These are phyloP conservation scores for Lactarius evosmus DNA, from an alignment of 768 basidiomycete species.

Conservation along the genomic window DNA sequence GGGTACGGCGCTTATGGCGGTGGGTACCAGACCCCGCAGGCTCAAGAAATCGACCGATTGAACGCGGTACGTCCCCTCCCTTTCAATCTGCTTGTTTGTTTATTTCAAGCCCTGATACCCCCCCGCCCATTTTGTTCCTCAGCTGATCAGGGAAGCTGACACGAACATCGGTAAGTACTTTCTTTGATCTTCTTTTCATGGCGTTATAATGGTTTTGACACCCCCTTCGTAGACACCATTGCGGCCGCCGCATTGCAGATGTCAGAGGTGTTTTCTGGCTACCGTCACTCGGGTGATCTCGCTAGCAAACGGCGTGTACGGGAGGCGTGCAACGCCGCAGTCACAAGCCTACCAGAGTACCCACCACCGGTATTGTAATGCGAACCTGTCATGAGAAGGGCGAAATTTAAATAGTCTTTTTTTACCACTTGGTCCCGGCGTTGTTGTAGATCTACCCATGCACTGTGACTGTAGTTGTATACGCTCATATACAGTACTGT, in stretches of 20 bases:
- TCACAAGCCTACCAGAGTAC: conserved; percentile 72
- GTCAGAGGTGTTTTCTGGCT: conserved; percentile 67
- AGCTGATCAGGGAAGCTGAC: conserved; percentile 58
- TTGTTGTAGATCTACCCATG: conserved; percentile 1
- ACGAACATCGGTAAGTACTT: conserved; percentile 46
- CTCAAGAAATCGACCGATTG: conserved; percentile 51
- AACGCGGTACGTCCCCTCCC: conserved; percentile 48
- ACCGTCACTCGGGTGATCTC: conserved; percentile 68
- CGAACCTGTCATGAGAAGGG: conserved; percentile 7
- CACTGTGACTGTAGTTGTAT: conserved; percentile 2
- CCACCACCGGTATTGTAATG: conserved; percentile 41
- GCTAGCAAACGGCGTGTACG: conserved; percentile 73
- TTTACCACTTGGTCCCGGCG: not conserved
- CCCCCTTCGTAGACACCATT: conserved; percentile 49
- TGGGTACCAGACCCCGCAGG: conserved; percentile 19
- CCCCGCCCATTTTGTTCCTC: not conserved
- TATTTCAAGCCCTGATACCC: not conserved
- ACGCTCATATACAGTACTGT: not conserved
- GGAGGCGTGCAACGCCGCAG: conserved; percentile 73
- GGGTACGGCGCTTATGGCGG: conserved; percentile 32
- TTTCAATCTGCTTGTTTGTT: not conserved
- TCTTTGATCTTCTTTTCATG: not conserved
- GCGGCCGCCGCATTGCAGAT: conserved; percentile 73
- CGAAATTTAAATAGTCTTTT: not conserved
- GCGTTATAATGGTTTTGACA: not conserved